Percentiles rank a stretch among this genome's conserved stretches.
Conservation (phyloP, 2,329 filamentous ascomycete genomes). For the Penicillium sp. region DNA sequence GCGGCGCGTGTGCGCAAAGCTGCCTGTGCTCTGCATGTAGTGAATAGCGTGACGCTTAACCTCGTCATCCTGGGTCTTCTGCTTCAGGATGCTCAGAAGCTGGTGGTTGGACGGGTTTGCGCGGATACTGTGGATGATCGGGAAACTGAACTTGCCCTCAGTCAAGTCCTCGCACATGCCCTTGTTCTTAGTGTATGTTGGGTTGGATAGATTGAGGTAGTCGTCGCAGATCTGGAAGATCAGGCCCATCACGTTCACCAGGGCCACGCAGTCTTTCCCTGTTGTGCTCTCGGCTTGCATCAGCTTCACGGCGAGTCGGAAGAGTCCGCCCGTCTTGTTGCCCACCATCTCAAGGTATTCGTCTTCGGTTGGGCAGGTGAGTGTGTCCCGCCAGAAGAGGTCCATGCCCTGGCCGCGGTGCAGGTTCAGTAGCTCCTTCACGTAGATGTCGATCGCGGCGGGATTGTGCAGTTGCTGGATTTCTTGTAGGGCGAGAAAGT, state of each 20-base stretch:
- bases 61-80: constrained; percentile 78
- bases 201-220: constrained; percentile 74
- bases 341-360: constrained; percentile 49
- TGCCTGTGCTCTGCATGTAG: constrained; percentile 87
- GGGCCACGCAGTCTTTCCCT: constrained; percentile 48
- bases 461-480: constrained; percentile 39
- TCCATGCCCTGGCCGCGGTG: constrained; percentile 48
- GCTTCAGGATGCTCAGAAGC: constrained; percentile 85
- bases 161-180: constrained; percentile 92
- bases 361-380: constrained; percentile 44
- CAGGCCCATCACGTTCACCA: constrained; percentile 59
- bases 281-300: constrained; percentile 43
- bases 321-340: constrained; percentile 48
- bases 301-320: constrained; percentile 43
- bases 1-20: constrained; percentile 75
- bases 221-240: constrained; percentile 57
- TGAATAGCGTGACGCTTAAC: constrained; percentile 86
- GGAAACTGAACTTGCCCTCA: constrained; percentile 95
- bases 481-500: constrained; percentile 44
- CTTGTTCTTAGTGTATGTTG: constrained; percentile 80
- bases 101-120: constrained; percentile 58
- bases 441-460: constrained; percentile 41
- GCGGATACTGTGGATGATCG: constrained; percentile 85
- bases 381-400: constrained; percentile 46
- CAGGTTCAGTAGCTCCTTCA: constrained; percentile 44